Conservation (phyloP, 768 basidiomycete genomes). For the Tricholoma flavovirens region DNA sequence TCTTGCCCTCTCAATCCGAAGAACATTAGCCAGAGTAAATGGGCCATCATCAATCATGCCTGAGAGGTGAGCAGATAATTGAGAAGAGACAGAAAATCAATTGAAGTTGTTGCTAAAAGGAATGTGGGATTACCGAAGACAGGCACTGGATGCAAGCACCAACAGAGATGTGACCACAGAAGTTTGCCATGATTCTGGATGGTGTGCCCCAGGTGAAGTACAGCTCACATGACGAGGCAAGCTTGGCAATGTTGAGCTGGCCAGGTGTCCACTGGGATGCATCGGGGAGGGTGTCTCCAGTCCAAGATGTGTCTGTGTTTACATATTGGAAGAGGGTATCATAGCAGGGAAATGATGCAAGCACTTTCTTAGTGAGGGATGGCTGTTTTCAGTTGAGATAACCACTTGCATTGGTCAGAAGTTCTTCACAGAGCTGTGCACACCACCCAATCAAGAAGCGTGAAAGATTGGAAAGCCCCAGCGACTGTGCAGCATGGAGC, state of each 20-base stretch:
- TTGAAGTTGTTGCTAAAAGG: not conserved
- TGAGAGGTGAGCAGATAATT: not conserved
- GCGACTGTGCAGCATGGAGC: too few relatives aligned
- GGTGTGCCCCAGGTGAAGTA: not conserved
- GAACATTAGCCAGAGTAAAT: not conserved
- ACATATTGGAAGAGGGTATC: not conserved
- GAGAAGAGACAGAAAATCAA: not conserved
- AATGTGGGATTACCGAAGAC: not conserved
- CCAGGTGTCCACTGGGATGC: not conserved
- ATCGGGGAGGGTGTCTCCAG: not conserved
- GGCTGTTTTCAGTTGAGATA: not conserved
- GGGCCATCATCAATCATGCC: not conserved
- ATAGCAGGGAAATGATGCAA: not conserved
- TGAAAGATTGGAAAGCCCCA: too few relatives aligned
- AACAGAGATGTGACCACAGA: not conserved
- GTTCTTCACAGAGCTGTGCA: not conserved
- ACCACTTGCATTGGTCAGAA: not conserved
- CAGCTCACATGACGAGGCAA: not conserved
- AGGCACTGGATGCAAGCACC: not conserved
- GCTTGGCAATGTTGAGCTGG: not conserved
- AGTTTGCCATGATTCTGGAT: not conserved
- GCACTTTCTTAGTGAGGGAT: not conserved
- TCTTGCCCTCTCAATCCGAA: not conserved
- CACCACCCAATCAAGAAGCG: not conserved
- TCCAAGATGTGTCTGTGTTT: not conserved